phyloP scores from a whole-genome alignment of 192 early-diverging fungal genomes.

The Coemansia sp. region DNA sequence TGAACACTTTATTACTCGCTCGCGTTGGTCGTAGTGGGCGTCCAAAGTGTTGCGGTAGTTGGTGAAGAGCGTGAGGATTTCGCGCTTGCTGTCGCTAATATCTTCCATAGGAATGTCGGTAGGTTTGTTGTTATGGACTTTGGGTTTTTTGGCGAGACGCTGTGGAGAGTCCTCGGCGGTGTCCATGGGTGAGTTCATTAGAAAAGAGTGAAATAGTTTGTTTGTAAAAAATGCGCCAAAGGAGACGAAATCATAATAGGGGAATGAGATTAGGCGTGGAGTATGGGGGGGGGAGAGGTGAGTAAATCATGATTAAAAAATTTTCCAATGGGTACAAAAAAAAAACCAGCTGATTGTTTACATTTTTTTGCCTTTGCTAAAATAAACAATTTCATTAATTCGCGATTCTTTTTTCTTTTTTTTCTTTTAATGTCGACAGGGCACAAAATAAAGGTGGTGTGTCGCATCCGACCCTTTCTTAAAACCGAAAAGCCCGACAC shows the following conservation, averaged over 20 bases:
- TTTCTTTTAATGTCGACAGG: not conserved
- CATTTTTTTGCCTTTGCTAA: conserved; percentile 9
- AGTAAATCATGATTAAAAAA: conserved; percentile 7
- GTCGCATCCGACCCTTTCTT: conserved; percentile 63
- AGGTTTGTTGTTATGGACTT: conserved; percentile 6
- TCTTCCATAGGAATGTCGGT: not conserved
- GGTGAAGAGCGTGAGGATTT: conserved; percentile 15
- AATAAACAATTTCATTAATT: not conserved
- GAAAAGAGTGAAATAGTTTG: too few species aligned
- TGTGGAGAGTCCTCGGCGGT: not conserved
- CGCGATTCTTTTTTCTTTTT: not conserved
- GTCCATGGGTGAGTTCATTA: not conserved
- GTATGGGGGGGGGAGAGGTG: too few species aligned
- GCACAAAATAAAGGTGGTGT: conserved; percentile 60
- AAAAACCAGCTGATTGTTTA: conserved; percentile 14
- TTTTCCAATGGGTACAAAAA: not conserved
- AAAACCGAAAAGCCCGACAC: conserved; percentile 54
- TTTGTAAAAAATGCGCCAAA: too few species aligned
- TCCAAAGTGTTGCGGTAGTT: conserved; percentile 40
- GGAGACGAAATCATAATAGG: too few species aligned
- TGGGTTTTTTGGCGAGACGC: conserved; percentile 2
- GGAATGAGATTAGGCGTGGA: too few species aligned
- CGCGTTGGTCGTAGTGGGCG: conserved; percentile 54
- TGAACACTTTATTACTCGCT: conserved; percentile 54
- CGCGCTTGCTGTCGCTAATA: conserved; percentile 12